These are phyloP conservation scores for Theobroma grandiflorum DNA, from an alignment of 441 rosid species.

Conservation along the genomic window DNA sequence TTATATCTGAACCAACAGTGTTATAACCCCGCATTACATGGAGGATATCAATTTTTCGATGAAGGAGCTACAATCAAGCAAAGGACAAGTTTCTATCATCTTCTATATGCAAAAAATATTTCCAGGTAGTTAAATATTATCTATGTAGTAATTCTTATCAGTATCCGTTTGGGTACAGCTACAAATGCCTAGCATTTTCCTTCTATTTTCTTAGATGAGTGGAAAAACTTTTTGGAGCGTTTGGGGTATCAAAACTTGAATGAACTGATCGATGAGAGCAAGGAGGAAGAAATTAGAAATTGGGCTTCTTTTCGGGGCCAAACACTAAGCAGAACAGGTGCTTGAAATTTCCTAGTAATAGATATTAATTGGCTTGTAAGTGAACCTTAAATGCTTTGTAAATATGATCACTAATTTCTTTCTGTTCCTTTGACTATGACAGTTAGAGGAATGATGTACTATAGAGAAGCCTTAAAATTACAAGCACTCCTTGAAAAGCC, in stretches of 20 bases:
- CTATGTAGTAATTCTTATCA: conserved; percentile 20
- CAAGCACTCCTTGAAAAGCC: conserved; percentile 95
- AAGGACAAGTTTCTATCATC: conserved; percentile 81
- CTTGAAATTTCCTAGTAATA: conserved; percentile 27
- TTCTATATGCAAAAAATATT: conserved; percentile 86
- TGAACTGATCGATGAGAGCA: conserved; percentile 51
- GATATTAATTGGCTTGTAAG: conserved; percentile 14
- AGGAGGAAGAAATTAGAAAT: conserved; percentile 76
- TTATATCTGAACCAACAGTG: conserved; percentile 54
- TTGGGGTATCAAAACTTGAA: conserved; percentile 70
- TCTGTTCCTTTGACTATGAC: conserved; percentile 38
- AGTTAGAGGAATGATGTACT: conserved; percentile 99
- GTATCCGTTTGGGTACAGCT: conserved; percentile 23
- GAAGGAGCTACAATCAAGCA: conserved; percentile 76
- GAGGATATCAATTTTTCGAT: conserved; percentile 87
- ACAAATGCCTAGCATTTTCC: conserved; percentile 7
- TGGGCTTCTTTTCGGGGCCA: conserved; percentile 99
- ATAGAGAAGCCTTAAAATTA: conserved; percentile 86
- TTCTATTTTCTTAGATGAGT: conserved; percentile 68
- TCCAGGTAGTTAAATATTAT: conserved; percentile 63
- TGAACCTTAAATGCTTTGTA: not conserved
- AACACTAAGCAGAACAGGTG: conserved; percentile 97
- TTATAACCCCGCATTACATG: conserved; percentile 88
- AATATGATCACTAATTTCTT: conserved; percentile 5
- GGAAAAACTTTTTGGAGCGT: conserved; percentile 95